Evolutionary conservation across 1,284 basidiomycete species (phyloP), one percentile per base, ranked within the genome.

Genomic region (Prillingera fragicola): DNA sequence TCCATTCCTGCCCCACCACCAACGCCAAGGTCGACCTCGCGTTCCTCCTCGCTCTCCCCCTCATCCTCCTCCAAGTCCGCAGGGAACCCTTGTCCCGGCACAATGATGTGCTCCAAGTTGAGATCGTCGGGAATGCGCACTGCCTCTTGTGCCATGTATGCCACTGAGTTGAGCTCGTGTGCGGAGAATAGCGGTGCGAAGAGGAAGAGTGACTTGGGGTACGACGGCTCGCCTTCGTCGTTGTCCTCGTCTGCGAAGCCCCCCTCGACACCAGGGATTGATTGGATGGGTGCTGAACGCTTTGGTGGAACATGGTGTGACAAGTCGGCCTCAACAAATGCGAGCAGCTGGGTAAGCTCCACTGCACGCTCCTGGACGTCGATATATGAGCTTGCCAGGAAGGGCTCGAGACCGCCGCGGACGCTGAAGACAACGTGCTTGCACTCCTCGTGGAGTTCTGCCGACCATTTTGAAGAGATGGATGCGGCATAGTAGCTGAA

Each of bases 291-390:
- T 2, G 31, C 34, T 41, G 38, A 26, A 22, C 31, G 38, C 14
- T 38, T 47, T 2, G 63, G 62, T 5, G 69, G 59, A 1, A 70
- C 75, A 66, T 82, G 81, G 1, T 73, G 67, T 8, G 74, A 73
- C n/a, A 95, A 70, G 65, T 95, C 90, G 10, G 83, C 82, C 38
- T 81, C 76, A 41, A 95, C 79, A 56, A 96, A 86, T 1, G 75
- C 77, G 57, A 94, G 84, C 3, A 96, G 72, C 60, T 89, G 83
- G 2, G 82, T 65, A 26, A 84, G 76, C 58, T 94, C 89, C 12
- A 85, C 81, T 5, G 89, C 86, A 81, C 94, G 76, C 70, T 97
- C 90, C 70, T 91, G 87, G 12, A 97, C 84, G 63, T 96, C 92
- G 27, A 89, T 82, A 56, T 92, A 78, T 4, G 78, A 70, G 59